Conservation (phyloP, 2,329 filamentous ascomycete species). For the Cadophora malorum region DNA sequence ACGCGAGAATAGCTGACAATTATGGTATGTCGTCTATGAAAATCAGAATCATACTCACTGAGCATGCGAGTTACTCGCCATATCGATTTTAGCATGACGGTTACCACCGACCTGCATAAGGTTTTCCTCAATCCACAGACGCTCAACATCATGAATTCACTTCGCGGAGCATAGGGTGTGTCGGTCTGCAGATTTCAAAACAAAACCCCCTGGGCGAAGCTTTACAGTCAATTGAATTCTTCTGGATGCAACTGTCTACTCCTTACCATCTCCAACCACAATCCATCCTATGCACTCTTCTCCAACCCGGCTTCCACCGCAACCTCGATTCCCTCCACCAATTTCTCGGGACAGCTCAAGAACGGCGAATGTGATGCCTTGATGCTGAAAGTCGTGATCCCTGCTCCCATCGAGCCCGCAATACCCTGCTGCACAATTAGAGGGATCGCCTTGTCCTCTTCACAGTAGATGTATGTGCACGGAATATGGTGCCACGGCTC, state of each 20-base stretch:
- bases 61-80: too few relatives aligned
- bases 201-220: too few relatives aligned
- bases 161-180: too few relatives aligned
- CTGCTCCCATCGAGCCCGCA: neutral
- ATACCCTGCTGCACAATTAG: neutral
- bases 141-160: too few relatives aligned
- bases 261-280: neutral
- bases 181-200: too few relatives aligned
- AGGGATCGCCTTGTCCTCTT: slow-evolving; percentile 17
- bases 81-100: too few relatives aligned
- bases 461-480: slow-evolving; percentile 14
- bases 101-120: too few relatives aligned
- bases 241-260: neutral
- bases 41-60: too few relatives aligned
- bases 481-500: slow-evolving; percentile 18
- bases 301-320: neutral
- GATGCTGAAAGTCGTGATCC: slow-evolving; percentile 4
- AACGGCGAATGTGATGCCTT: slow-evolving; percentile 17
- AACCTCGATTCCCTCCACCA: slow-evolving; percentile 15
- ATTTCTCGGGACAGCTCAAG: slow-evolving; percentile 10
- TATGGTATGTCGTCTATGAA: neutral
- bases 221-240: too few relatives aligned
- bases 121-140: too few relatives aligned
- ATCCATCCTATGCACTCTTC: neutral
- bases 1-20: neutral